These are phyloP conservation scores for Colletotrichum coccodes DNA, from an alignment of 2,329 filamentous ascomycete genomes.

Conservation along the genomic window DNA sequence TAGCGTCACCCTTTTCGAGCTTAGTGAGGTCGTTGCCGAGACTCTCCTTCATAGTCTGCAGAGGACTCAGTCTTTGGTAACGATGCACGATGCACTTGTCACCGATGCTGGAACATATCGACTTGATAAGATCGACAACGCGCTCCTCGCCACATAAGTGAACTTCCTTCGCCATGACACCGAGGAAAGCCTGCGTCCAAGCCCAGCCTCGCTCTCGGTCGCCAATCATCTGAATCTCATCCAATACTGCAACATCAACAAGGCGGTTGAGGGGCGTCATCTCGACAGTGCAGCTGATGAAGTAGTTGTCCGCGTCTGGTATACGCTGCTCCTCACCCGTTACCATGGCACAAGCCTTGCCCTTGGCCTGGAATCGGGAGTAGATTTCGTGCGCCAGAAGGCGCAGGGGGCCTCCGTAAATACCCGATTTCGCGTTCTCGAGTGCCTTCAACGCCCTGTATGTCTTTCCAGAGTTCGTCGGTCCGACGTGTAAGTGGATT, in stretches of 20 bases:
- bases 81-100: slow-evolving; percentile 84
- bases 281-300: slow-evolving; percentile 92
- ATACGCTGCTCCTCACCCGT: slow-evolving; percentile 91
- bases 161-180: slow-evolving; percentile 86
- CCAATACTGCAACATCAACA: slow-evolving; percentile 92
- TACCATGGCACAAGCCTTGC: slow-evolving; percentile 79
- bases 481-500: slow-evolving; percentile 92
- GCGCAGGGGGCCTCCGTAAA: slow-evolving; percentile 91
- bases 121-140: slow-evolving; percentile 80
- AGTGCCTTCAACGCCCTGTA: slow-evolving; percentile 91
- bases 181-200: slow-evolving; percentile 92
- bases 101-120: slow-evolving; percentile 81
- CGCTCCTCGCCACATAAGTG: slow-evolving; percentile 94
- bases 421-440: slow-evolving; percentile 78
- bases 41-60: slow-evolving; percentile 73
- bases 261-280: slow-evolving; percentile 71
- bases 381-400: slow-evolving; percentile 96
- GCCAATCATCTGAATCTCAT: slow-evolving; percentile 98
- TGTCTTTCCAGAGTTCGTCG: slow-evolving; percentile 98
- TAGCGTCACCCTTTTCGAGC: slow-evolving; percentile 87
- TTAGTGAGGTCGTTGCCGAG: slow-evolving; percentile 71
- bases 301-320: slow-evolving; percentile 66
- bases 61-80: slow-evolving; percentile 85
- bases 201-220: slow-evolving; percentile 85
- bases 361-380: slow-evolving; percentile 82